These are phyloP conservation scores for Apiospora arundinis DNA, from an alignment of 2,329 filamentous ascomycete genomes.

Conservation along the genomic window DNA sequence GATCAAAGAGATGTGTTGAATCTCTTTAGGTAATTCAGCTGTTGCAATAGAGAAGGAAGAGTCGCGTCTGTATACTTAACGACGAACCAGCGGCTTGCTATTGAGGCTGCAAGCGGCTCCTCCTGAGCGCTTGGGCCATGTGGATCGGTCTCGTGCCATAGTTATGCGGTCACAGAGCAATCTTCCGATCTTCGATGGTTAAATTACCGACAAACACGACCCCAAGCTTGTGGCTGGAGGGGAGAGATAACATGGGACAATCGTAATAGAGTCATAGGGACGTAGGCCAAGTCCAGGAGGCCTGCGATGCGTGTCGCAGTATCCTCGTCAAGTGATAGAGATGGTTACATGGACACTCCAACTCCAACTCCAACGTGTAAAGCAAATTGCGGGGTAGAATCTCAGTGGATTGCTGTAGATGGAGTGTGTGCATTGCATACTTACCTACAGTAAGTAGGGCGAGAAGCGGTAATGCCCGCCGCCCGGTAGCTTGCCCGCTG, in stretches of 20 bases:
- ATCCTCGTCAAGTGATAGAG: not conserved
- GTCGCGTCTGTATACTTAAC: constrained; percentile 10
- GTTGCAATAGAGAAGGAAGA: not conserved
- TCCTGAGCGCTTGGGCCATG: constrained; percentile 16
- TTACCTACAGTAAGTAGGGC: no score
- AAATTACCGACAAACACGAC: not conserved
- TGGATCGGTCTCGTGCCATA: constrained; percentile 8
- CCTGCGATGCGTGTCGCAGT: not conserved
- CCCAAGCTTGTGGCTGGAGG: not conserved
- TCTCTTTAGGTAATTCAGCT: not conserved
- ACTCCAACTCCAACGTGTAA: not conserved
- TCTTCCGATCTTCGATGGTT: not conserved
- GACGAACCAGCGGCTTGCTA: not conserved
- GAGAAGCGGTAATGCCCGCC: not conserved
- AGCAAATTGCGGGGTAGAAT: constrained; percentile 7
- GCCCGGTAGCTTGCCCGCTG: not conserved
- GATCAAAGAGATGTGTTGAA: constrained; percentile 15
- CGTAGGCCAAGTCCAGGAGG: not conserved
- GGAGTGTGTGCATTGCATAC: not conserved
- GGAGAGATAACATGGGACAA: not conserved
- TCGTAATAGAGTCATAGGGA: not conserved
- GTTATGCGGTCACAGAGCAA: not conserved
- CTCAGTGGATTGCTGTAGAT: not conserved
- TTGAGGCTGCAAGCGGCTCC: constrained; percentile 1
- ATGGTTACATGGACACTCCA: not conserved